phyloP scores from a whole-genome alignment of 306 rosid genomes.

The Herpetospermum pedunculosum region DNA sequence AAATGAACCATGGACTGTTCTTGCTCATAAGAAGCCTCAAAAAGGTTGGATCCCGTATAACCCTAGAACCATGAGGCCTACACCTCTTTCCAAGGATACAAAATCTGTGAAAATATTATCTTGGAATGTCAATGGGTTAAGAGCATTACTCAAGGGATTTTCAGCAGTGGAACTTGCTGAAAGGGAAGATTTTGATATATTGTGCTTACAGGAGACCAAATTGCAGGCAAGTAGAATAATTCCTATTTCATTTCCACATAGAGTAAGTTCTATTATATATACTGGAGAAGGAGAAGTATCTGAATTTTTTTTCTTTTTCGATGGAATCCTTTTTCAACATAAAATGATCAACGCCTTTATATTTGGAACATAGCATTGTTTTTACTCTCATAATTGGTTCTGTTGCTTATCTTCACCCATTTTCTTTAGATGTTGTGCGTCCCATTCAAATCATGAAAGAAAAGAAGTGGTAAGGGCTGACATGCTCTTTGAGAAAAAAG shows the following conservation, averaged over 20 bases:
- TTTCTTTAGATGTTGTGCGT: background rate
- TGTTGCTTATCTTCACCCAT: background rate
- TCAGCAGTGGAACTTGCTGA: slow-evolving; percentile 67
- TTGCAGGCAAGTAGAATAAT: slow-evolving; percentile 50
- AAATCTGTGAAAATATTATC: slow-evolving; percentile 64
- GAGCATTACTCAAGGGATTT: slow-evolving; percentile 79
- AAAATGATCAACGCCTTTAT: background rate
- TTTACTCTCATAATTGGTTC: background rate
- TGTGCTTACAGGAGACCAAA: slow-evolving; percentile 97
- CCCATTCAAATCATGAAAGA: background rate
- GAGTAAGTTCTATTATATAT: background rate
- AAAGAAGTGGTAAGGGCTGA: background rate
- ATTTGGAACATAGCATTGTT: background rate
- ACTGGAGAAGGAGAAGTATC: background rate
- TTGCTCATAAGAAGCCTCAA: slow-evolving; percentile 94
- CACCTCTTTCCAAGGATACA: slow-evolving; percentile 43
- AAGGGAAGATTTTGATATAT: slow-evolving; percentile 77
- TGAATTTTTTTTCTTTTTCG: background rate
- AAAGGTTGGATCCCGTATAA: slow-evolving; percentile 86
- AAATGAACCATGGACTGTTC: slow-evolving; percentile 77
- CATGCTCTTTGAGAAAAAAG: background rate
- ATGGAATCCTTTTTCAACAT: background rate
- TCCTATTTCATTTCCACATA: background rate
- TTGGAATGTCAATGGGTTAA: slow-evolving; percentile 95
- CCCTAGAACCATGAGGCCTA: slow-evolving; percentile 77